A percentile compares a stretch with the other conserved stretches of the same genome.
Evolutionary conservation across 768 basidiomycete genomes (phyloP).

Genomic region (Trametopsis cervina): DNA sequence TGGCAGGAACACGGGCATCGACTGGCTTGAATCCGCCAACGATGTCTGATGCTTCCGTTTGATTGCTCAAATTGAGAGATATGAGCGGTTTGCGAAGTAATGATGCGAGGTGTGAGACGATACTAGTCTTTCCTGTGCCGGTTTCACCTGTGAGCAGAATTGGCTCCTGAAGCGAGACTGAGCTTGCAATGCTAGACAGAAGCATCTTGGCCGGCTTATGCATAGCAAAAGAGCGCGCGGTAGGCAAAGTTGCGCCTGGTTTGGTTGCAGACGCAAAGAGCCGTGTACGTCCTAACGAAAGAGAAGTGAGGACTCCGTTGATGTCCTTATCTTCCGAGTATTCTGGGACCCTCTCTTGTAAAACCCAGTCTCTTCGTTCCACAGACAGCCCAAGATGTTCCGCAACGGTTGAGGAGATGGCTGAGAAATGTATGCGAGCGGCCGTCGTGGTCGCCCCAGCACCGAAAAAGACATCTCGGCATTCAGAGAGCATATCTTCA

Average conservation of each 20-base stretch:
- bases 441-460: conserved; percentile 47
- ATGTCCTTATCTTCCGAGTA: conserved; percentile 62
- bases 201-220: conserved; percentile 79
- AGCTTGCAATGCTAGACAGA: conserved; percentile 72
- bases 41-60: conserved; percentile 92
- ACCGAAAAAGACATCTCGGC: conserved; percentile 89
- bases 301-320: conserved; percentile 49
- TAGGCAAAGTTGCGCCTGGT: conserved; percentile 26
- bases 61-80: conserved; percentile 91
- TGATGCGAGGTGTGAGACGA: conserved; percentile 79
- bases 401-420: conserved; percentile 49
- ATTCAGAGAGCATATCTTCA: conserved; percentile 86
- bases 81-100: conserved; percentile 71
- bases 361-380: conserved; percentile 67
- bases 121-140: conserved; percentile 97
- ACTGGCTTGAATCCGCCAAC: conserved; percentile 96
- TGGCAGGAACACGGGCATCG: conserved; percentile 75
- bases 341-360: conserved; percentile 58
- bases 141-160: conserved; percentile 94
- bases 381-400: conserved; percentile 56
- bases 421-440: conserved; percentile 41
- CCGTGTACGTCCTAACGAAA: conserved; percentile 58
- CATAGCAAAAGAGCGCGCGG: conserved; percentile 71
- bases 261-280: conserved; percentile 41
- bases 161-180: conserved; percentile 71